Conservation (phyloP, 345 rosid genomes). For the Syzygium aromaticum region DNA sequence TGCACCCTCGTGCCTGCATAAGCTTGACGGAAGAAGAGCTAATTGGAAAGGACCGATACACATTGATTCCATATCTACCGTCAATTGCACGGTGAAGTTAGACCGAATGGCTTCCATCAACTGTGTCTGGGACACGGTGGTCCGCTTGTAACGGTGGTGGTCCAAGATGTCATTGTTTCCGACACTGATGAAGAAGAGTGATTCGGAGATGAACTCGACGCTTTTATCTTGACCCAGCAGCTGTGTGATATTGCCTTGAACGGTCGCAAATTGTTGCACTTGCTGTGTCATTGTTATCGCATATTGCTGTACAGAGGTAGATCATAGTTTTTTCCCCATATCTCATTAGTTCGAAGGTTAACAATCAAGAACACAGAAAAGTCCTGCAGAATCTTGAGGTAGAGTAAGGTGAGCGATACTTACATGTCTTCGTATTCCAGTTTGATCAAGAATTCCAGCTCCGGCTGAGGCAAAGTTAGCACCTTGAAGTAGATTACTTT, state of each 20-base stretch:
- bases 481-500: not conserved
- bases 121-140: not conserved
- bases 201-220: not conserved
- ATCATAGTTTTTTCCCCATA: not conserved
- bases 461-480: constrained; percentile 13
- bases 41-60: no score
- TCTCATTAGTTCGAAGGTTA: not conserved
- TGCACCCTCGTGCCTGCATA: not conserved
- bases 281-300: not conserved
- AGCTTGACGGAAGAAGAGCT: no score
- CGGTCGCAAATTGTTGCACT: not conserved
- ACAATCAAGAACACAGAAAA: not conserved
- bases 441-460: constrained; percentile 5
- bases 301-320: not conserved
- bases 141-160: not conserved
- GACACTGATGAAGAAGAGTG: not conserved
- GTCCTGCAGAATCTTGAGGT: not conserved
- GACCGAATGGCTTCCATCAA: constrained; percentile 3
- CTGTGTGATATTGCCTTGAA: not conserved
- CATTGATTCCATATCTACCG: not conserved
- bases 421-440: not conserved
- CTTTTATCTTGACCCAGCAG: not conserved
- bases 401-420: not conserved
- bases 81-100: constrained; percentile 13
- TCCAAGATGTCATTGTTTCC: constrained; percentile 15